These are phyloP conservation scores for Claviceps africana DNA, from an alignment of 2,329 filamentous ascomycete species.

Conservation along the genomic window DNA sequence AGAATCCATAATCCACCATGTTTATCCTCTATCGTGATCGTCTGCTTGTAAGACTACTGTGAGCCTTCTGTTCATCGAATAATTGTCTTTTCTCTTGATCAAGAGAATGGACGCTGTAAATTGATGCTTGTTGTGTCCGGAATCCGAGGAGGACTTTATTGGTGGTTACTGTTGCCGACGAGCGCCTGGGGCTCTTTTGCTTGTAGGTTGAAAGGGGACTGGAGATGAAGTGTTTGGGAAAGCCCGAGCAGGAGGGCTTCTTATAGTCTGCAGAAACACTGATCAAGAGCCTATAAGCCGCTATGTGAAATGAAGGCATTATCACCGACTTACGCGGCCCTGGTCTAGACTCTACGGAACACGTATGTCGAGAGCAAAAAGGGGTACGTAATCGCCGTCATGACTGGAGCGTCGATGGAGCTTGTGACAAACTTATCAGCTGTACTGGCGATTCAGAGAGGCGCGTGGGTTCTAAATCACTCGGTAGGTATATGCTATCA, in stretches of 20 bases:
- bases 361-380: slow-evolving; percentile 24
- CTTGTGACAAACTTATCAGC: not conserved
- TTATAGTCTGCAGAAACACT: not conserved
- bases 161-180: not conserved
- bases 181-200: not conserved
- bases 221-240: not conserved
- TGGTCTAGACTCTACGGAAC: slow-evolving; percentile 24
- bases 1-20: not conserved
- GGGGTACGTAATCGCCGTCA: slow-evolving; percentile 28
- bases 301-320: no score
- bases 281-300: not conserved
- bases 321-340: not conserved
- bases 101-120: not conserved
- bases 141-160: not conserved
- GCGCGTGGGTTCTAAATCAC: no score
- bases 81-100: not conserved
- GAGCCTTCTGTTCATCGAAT: not conserved
- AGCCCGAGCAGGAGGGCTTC: not conserved
- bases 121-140: not conserved
- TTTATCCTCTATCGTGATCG: not conserved
- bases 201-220: not conserved
- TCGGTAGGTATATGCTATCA: not conserved
- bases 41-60: not conserved
- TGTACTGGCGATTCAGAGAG: not conserved
- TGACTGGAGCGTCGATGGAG: slow-evolving; percentile 15